Evolutionary conservation across 495 filamentous ascomycete genomes (phyloP).

Genomic region (Terfezia claveryi): DNA sequence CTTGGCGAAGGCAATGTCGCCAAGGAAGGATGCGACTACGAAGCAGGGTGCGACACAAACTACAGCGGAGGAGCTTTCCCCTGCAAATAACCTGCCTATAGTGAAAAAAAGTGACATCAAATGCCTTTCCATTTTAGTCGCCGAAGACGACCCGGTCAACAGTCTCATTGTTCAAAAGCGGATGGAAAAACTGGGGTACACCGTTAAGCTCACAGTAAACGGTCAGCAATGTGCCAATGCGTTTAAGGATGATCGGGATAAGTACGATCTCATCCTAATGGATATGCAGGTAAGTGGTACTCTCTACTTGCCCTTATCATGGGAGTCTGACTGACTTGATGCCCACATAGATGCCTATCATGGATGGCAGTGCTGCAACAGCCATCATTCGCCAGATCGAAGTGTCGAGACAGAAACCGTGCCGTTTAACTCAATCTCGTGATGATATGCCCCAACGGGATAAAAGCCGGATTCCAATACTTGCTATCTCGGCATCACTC

Average conservation of each 20-base stretch:
- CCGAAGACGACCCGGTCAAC: constrained; percentile 88
- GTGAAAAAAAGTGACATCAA: not conserved
- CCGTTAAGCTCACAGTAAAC: constrained; percentile 51
- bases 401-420: not conserved
- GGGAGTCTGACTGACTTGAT: not conserved
- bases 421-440: constrained; percentile 5
- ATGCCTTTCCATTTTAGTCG: constrained; percentile 44
- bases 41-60: too few relatives aligned
- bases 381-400: constrained; percentile 63
- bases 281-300: constrained; percentile 56
- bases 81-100: too few relatives aligned
- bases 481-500: constrained; percentile 76
- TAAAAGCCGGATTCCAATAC: constrained; percentile 49
- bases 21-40: too few relatives aligned
- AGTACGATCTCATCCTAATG: constrained; percentile 80
- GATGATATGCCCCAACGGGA: constrained; percentile 2
- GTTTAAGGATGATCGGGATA: constrained; percentile 21
- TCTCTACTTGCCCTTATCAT: too few relatives aligned
- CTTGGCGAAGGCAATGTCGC: too few relatives aligned
- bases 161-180: constrained; percentile 70
- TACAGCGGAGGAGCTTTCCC: too few relatives aligned
- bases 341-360: constrained; percentile 60
- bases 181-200: constrained; percentile 57
- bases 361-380: constrained; percentile 65
- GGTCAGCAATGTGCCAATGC: constrained; percentile 64